Conservation (phyloP, 2,329 filamentous ascomycete species). For the Neophaeococcomyces aloes region DNA sequence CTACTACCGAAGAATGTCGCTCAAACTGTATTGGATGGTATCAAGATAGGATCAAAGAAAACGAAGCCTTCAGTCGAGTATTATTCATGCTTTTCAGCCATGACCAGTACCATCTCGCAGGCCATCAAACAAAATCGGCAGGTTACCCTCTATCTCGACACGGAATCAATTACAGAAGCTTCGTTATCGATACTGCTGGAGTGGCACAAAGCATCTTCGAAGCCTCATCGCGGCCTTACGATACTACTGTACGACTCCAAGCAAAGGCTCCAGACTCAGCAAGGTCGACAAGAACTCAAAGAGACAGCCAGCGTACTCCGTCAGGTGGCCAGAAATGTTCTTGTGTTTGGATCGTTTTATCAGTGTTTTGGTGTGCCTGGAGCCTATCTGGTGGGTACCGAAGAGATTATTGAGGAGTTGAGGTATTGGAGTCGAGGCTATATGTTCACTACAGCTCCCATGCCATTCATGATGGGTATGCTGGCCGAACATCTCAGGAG, state of each 20-base stretch:
- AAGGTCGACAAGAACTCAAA: neutral
- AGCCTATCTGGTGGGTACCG: slow-evolving; percentile 6
- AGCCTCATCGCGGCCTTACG: no score
- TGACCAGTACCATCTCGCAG: neutral
- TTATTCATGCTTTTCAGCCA: neutral
- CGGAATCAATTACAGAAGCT: no score
- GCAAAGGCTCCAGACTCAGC: no score
- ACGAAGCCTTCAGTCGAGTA: neutral
- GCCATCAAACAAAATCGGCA: no score
- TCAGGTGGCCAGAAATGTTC: slow-evolving; percentile 1
- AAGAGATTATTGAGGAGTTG: slow-evolving; percentile 7
- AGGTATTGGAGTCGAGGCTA: slow-evolving; percentile 10
- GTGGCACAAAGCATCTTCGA: no score
- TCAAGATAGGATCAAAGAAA: slow-evolving; percentile 5
- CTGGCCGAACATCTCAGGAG: slow-evolving; percentile 23
- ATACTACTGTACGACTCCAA: no score
- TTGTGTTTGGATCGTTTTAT: slow-evolving; percentile 9
- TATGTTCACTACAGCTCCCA: slow-evolving; percentile 9
- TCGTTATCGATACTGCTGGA: no score
- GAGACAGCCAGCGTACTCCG: neutral
- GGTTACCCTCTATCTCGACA: no score
- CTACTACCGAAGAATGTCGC: slow-evolving; percentile 1
- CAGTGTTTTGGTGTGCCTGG: slow-evolving; percentile 8
- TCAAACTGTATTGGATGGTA: slow-evolving; percentile 1
- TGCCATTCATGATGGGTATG: slow-evolving; percentile 10